Conservation (phyloP, 2,329 filamentous ascomycete genomes). For the Aureobasidium zeae region DNA sequence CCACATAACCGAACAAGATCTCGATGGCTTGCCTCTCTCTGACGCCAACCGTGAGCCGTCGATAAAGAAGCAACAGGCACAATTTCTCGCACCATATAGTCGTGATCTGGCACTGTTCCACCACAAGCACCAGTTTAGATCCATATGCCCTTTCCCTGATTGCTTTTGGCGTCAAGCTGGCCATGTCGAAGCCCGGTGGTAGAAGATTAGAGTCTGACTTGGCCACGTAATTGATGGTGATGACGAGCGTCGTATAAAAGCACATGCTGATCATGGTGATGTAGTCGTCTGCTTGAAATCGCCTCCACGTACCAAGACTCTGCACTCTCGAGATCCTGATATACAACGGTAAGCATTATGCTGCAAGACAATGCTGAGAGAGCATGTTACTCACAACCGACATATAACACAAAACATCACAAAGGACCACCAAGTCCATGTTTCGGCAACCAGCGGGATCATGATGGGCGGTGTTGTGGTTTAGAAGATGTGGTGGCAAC, state of each 20-base stretch:
- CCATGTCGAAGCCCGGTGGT: constrained; percentile 38
- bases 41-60: constrained; percentile 29
- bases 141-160: constrained; percentile 25
- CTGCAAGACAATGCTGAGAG: constrained; percentile 8
- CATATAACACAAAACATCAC: constrained; percentile 32
- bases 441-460: constrained; percentile 33
- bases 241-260: constrained; percentile 43
- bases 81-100: constrained; percentile 33
- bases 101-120: constrained; percentile 31
- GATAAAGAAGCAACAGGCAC: constrained; percentile 32
- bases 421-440: constrained; percentile 40
- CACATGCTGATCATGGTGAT: constrained; percentile 45
- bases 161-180: constrained; percentile 25
- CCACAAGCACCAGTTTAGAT: constrained; percentile 32
- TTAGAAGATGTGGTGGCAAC: background rate
- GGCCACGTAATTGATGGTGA: constrained; percentile 37
- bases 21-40: constrained; percentile 31
- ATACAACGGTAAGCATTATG: constrained; percentile 8
- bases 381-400: constrained; percentile 34
- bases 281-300: constrained; percentile 49
- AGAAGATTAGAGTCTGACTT: constrained; percentile 36
- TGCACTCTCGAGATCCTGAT: constrained; percentile 36
- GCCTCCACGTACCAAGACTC: constrained; percentile 38
- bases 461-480: constrained; percentile 18
- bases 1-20: constrained; percentile 28